Conservation (phyloP, 108 stramenopile species). For the Pseudonitzschia pungens region DNA sequence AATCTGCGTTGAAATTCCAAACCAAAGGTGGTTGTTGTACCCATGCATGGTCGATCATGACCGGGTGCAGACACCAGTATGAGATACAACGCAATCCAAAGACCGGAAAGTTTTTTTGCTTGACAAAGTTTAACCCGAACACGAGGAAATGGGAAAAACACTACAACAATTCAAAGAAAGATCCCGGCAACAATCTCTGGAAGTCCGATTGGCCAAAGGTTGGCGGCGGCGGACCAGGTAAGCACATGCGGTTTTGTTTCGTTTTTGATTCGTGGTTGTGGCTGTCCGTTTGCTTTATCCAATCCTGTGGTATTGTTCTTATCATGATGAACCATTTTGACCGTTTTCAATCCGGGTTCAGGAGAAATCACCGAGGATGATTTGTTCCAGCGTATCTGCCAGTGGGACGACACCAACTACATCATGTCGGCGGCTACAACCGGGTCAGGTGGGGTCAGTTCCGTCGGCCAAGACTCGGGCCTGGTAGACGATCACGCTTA, state of each 20-base stretch:
- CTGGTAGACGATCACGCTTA: slow-evolving; percentile 54
- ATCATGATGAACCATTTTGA: too few species aligned
- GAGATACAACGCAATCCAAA: slow-evolving; percentile 34
- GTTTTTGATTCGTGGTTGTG: too few species aligned
- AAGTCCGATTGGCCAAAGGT: slow-evolving; percentile 40
- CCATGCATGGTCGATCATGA: slow-evolving; percentile 48
- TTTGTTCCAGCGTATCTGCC: slow-evolving; percentile 34
- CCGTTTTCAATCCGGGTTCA: not conserved
- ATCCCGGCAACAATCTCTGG: slow-evolving; percentile 29
- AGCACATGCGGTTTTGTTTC: too few species aligned
- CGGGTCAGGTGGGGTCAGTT: slow-evolving; percentile 31
- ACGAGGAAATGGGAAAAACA: slow-evolving; percentile 35
- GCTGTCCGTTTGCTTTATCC: too few species aligned
- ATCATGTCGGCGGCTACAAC: slow-evolving; percentile 22
- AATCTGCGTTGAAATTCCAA: not conserved
- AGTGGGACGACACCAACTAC: slow-evolving; percentile 34
- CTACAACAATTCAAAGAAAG: slow-evolving; percentile 36
- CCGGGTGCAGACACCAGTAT: slow-evolving; percentile 49
- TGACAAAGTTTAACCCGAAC: slow-evolving; percentile 36
- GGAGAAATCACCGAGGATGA: slow-evolving; percentile 40
- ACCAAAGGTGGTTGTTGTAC: slow-evolving; percentile 39
- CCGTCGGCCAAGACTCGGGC: slow-evolving; percentile 37
- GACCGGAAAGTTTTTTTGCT: slow-evolving; percentile 27
- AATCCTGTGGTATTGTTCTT: too few species aligned
- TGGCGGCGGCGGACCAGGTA: slow-evolving; percentile 34